Conservation (phyloP, 441 rosid genomes). For the Geranium incanum region DNA sequence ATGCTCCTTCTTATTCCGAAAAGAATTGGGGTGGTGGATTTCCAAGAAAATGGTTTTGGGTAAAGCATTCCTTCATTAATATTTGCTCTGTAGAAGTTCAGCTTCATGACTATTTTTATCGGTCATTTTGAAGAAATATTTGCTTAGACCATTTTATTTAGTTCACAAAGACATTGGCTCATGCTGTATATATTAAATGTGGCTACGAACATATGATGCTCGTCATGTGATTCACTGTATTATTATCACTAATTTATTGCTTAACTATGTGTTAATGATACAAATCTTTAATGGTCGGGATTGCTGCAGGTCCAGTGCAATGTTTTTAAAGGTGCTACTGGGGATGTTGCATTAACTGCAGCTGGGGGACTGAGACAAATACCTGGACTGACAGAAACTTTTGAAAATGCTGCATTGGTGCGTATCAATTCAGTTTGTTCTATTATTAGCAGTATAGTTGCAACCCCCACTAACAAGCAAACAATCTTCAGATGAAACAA, state of each 20-base stretch:
- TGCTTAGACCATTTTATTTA: not conserved
- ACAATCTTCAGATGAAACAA: not conserved
- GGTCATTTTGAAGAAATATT: too few species aligned
- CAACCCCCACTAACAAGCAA: not conserved
- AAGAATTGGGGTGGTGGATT: constrained; percentile 98
- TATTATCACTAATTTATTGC: constrained; percentile 3
- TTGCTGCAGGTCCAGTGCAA: constrained; percentile 77
- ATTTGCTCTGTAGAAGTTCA: constrained; percentile 19
- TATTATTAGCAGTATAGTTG: not conserved
- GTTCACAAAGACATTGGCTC: not conserved
- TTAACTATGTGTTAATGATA: constrained; percentile 9
- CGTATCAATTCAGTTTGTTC: constrained; percentile 13
- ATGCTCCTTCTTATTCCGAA: constrained; percentile 95
- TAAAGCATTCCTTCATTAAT: constrained; percentile 25
- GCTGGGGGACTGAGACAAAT: constrained; percentile 87
- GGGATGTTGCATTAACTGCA: constrained; percentile 83
- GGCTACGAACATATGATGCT: not conserved
- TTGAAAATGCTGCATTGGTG: constrained; percentile 93
- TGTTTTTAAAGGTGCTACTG: constrained; percentile 75
- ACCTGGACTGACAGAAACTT: constrained; percentile 64
- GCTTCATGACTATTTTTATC: constrained; percentile 7
- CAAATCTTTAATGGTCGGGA: constrained; percentile 20
- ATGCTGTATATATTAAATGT: not conserved
- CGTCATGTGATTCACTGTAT: not conserved
- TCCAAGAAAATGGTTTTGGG: constrained; percentile 99